phyloP scores from a whole-genome alignment of 2,329 filamentous ascomycete genomes.

The Xylariaceae sp. region DNA sequence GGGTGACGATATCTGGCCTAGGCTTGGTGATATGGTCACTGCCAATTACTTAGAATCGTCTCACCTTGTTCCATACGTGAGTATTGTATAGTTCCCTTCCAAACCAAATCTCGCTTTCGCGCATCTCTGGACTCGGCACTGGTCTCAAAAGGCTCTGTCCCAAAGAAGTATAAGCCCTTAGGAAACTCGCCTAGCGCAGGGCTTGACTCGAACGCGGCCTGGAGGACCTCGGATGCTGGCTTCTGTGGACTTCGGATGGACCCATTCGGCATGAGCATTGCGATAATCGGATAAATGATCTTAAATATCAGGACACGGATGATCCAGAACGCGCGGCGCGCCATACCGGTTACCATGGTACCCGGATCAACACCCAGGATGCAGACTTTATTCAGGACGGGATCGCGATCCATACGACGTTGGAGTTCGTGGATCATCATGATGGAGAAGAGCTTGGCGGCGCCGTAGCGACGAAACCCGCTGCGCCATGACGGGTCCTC shows the following conservation, averaged over 20 bases:
- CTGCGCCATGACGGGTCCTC: conserved; percentile 27
- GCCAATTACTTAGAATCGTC: conserved; percentile 2
- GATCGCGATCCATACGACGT: neutral
- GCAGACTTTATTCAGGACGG: neutral
- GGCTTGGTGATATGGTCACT: no score
- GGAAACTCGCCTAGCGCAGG: neutral
- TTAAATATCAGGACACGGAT: no score
- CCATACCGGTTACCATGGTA: neutral
- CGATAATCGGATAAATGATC: no score
- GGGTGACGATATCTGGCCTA: no score
- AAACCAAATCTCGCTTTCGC: conserved; percentile 19
- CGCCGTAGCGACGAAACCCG: conserved; percentile 8
- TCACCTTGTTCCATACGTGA: conserved; percentile 10
- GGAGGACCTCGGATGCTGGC: neutral
- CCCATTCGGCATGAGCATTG: no score
- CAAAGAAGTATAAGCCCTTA: conserved; percentile 13
- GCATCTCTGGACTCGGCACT: conserved; percentile 15
- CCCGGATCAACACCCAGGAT: neutral
- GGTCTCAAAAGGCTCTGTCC: conserved; percentile 1
- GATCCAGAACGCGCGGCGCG: neutral
- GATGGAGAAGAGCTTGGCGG: neutral
- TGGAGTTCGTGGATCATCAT: neutral
- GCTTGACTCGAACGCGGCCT: neutral
- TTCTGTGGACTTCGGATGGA: neutral
- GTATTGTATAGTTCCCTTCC: conserved; percentile 20